Evolutionary conservation across 2,329 filamentous ascomycete species (phyloP).

Genomic region (Ramichloridium luteum): DNA sequence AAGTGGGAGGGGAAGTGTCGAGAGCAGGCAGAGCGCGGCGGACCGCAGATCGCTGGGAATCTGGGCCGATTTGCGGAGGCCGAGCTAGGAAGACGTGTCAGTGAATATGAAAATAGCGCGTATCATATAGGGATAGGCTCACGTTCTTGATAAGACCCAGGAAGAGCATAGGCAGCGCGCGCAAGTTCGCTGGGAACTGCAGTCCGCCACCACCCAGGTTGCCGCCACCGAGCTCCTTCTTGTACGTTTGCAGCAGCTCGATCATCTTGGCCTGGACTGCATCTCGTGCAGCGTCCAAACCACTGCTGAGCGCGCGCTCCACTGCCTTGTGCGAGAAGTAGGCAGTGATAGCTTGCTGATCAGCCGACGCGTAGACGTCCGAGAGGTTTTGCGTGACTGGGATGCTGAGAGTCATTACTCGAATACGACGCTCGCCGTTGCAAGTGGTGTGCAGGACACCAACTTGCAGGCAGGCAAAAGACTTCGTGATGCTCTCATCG

Average conservation of each 20-base stretch:
- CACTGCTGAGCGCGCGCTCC: slow-evolving; percentile 72
- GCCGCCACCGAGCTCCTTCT: slow-evolving; percentile 89
- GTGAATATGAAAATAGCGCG: slow-evolving; percentile 9
- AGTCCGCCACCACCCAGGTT: slow-evolving; percentile 87
- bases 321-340: slow-evolving; percentile 98
- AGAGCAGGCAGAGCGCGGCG: slow-evolving; percentile 84
- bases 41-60: slow-evolving; percentile 90
- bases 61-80: slow-evolving; percentile 80
- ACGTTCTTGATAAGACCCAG: slow-evolving; percentile 93
- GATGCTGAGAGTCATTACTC: slow-evolving; percentile 83
- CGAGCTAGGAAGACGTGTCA: slow-evolving; percentile 39
- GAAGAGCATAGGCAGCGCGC: slow-evolving; percentile 80
- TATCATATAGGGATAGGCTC: slow-evolving; percentile 27
- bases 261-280: slow-evolving; percentile 82
- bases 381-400: slow-evolving; percentile 85
- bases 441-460: slow-evolving; percentile 95
- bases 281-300: slow-evolving; percentile 82
- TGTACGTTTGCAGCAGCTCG: slow-evolving; percentile 87
- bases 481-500: slow-evolving; percentile 85
- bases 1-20: slow-evolving; percentile 78
- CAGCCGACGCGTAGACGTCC: slow-evolving; percentile 86
- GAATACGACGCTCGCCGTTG: slow-evolving; percentile 89
- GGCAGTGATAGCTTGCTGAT: slow-evolving; percentile 82
- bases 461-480: slow-evolving; percentile 82
- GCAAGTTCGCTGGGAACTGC: slow-evolving; percentile 86